Conservation (phyloP, 352 stramenopile species). For the Phytophthora vignae region DNA sequence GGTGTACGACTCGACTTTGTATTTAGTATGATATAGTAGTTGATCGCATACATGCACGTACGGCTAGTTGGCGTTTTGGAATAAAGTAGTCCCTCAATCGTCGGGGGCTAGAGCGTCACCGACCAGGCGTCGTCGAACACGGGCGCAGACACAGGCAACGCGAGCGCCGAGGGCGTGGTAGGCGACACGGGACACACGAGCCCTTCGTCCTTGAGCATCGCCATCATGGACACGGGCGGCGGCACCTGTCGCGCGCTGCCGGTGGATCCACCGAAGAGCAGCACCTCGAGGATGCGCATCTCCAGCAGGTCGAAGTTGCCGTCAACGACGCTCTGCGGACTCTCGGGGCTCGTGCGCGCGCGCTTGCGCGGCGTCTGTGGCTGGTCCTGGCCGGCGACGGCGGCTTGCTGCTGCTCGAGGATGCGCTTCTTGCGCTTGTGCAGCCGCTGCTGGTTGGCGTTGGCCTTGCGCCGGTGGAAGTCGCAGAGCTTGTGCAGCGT, state of each 20-base stretch:
- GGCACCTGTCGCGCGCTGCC: slow-evolving; percentile 12
- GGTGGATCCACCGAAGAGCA: slow-evolving; percentile 37
- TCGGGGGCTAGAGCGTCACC: slow-evolving; percentile 28
- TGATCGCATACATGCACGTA: slow-evolving; percentile 18
- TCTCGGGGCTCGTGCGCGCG: slow-evolving; percentile 16
- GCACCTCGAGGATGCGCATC: slow-evolving; percentile 46
- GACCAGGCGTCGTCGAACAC: slow-evolving; percentile 36
- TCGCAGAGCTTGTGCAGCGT: slow-evolving; percentile 62
- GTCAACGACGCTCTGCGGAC: slow-evolving; percentile 29
- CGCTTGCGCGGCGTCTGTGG: slow-evolving; percentile 31
- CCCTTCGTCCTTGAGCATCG: slow-evolving; percentile 15
- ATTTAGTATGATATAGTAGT: slow-evolving; percentile 44
- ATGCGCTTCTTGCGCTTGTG: slow-evolving; percentile 52
- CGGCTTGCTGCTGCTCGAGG: slow-evolving; percentile 26
- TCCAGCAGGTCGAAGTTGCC: slow-evolving; percentile 42
- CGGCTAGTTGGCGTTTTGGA: slow-evolving; percentile 19
- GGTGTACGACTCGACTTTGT: slow-evolving; percentile 22
- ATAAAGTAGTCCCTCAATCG: slow-evolving; percentile 16
- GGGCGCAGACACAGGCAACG: background rate
- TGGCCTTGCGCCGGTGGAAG: slow-evolving; percentile 60
- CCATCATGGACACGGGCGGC: background rate
- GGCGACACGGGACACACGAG: slow-evolving; percentile 12
- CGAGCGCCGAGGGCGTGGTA: slow-evolving; percentile 10
- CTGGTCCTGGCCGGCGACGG: slow-evolving; percentile 1
- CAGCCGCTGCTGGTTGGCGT: slow-evolving; percentile 56